Base-by-base conservation (phyloP, 352 stramenopile genomes). In the Globisporangium barbulae region DNA sequence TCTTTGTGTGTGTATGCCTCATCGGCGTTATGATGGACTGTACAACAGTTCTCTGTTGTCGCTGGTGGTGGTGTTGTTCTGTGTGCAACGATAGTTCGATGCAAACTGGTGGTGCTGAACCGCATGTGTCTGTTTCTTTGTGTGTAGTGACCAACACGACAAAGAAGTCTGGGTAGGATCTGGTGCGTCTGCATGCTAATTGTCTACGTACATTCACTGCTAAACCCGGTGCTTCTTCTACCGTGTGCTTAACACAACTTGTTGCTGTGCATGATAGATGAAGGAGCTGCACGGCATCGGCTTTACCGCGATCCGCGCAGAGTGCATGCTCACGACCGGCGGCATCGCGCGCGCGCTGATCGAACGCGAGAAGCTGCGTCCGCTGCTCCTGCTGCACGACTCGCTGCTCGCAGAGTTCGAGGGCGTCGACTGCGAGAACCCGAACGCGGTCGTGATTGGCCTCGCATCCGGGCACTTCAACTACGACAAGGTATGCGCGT, bases 81-180 rank as follows among this genome's bases (percentile, higher is more conserved):
- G 12, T 9, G 10, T 45, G 7, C 21, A 45, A n/a, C 39, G 39
- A 45, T 19, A 9, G 15, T 15, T 45, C 35, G 17, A 37, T 21
- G 28, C 1, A 22, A 5, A 25, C 22, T 61, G 28, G 15, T n/a
- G 10, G n/a, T 41, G 37, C 30, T 35, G 13, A n/a, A 2, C 21
- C 37, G 12, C 28, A 44, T 45, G 45, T 12, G 10, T 25, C 56
- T 30, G 39, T 59, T 48, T 22, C 6, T 3, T 39, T 31, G 21
- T 61, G 13, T 25, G 9, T 42, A 89, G 79, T 89, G 58, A 87
- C 73, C n/a, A 89, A 89, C 57, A 89, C 77, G n/a, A 89, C 79
- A 39, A 89, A 78, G 59, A 87, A 85, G 49, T 89, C 74, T 39
- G 63, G 71, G 21, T 57, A 63, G 7, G 65, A 81, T 37, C 52